Evolutionary conservation across 352 stramenopile species (phyloP).

Genomic region (Phytophthora vignae): DNA sequence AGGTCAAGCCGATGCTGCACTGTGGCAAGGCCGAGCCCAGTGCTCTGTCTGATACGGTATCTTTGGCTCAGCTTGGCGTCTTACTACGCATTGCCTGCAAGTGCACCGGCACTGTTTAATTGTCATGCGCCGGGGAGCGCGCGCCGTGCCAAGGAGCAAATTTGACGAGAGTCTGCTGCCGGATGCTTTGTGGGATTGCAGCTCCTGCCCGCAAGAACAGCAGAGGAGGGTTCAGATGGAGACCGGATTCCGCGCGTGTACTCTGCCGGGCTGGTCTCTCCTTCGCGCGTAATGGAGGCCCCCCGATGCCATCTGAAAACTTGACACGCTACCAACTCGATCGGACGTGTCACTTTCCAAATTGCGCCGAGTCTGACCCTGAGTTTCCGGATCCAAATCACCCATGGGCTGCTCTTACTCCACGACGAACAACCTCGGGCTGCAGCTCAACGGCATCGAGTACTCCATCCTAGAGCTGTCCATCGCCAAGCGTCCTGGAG

Average conservation of each 20-base stretch:
- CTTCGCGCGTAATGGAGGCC: neutral
- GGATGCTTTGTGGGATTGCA: slow-evolving; percentile 26
- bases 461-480: slow-evolving; percentile 30
- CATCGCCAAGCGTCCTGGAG: slow-evolving; percentile 37
- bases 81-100: neutral
- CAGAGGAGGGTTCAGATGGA: slow-evolving; percentile 29
- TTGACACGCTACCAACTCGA: slow-evolving; percentile 10
- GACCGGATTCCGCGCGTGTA: slow-evolving; percentile 7
- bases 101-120: neutral
- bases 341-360: slow-evolving; percentile 15
- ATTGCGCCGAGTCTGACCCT: slow-evolving; percentile 13
- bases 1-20: neutral
- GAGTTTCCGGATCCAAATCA: no score
- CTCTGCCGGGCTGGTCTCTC: neutral
- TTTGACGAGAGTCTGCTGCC: slow-evolving; percentile 8
- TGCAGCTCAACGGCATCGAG: slow-evolving; percentile 21
- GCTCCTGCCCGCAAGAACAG: slow-evolving; percentile 8
- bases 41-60: neutral
- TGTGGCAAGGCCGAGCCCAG: neutral
- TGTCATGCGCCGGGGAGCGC: no score
- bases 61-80: neutral
- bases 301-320: neutral
- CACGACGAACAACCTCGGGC: slow-evolving; percentile 39
- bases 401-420: slow-evolving; percentile 52
- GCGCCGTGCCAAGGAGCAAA: neutral